phyloP scores from a whole-genome alignment of 2,329 filamentous ascomycete genomes.

The Alternaria gaisen region DNA sequence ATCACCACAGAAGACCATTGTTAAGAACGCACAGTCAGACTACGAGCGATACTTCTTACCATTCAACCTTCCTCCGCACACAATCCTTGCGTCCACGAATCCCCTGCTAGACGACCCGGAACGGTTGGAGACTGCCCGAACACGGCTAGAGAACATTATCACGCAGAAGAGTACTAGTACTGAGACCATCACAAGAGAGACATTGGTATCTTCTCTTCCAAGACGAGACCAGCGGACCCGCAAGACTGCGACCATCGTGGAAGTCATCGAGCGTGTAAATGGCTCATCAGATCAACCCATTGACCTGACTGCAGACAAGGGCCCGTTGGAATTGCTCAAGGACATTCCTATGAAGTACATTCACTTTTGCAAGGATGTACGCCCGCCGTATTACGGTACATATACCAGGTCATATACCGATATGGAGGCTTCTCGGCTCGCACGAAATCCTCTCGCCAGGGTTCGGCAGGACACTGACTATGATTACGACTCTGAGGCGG shows the following conservation, averaged over 20 bases:
- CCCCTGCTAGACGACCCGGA: slow-evolving; percentile 40
- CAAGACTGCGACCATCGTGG: slow-evolving; percentile 34
- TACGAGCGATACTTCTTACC: slow-evolving; percentile 75
- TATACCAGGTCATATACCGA: slow-evolving; percentile 67
- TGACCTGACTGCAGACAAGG: slow-evolving; percentile 54
- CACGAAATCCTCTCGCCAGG: slow-evolving; percentile 63
- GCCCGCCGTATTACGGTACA: slow-evolving; percentile 76
- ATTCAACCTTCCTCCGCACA: slow-evolving; percentile 80
- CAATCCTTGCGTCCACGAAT: slow-evolving; percentile 70
- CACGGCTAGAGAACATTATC: slow-evolving; percentile 40
- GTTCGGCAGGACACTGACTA: slow-evolving; percentile 74
- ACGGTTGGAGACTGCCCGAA: slow-evolving; percentile 37
- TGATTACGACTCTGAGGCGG: slow-evolving; percentile 84
- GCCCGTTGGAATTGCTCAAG: slow-evolving; percentile 57
- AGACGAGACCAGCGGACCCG: slow-evolving; percentile 23
- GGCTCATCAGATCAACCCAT: slow-evolving; percentile 54
- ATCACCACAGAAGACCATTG: slow-evolving; percentile 46
- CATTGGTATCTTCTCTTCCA: slow-evolving; percentile 31
- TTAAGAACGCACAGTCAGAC: slow-evolving; percentile 50
- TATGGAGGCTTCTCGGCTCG: slow-evolving; percentile 56
- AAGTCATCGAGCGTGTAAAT: slow-evolving; percentile 57
- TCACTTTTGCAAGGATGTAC: slow-evolving; percentile 68
- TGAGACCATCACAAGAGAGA: slow-evolving; percentile 26
- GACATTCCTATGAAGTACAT: slow-evolving; percentile 70
- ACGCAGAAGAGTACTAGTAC: slow-evolving; percentile 22